Evolutionary conservation across 176 grass and related monocot genomes (phyloP).

Genomic region (Bonia amplexicaulis): DNA sequence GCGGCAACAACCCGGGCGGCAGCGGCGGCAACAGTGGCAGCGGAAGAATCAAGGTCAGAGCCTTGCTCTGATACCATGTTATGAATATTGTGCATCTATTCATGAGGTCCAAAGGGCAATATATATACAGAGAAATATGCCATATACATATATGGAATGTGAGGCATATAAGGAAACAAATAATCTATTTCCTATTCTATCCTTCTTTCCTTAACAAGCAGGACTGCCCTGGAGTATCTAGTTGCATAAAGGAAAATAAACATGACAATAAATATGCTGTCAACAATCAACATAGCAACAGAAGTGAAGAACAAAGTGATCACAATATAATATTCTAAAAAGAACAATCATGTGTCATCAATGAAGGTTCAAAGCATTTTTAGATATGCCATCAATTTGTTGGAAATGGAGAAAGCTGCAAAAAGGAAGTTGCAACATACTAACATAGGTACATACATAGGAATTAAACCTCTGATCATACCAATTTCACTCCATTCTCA

Average conservation of each 20-base stretch:
- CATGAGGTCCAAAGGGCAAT: too few relatives aligned
- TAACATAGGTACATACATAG: background rate
- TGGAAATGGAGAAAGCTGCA: background rate
- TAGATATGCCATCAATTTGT: background rate
- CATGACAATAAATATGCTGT: conserved; percentile 7
- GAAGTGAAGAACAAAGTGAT: background rate
- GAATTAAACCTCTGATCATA: conserved; percentile 1
- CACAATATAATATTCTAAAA: background rate
- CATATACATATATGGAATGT: too few relatives aligned
- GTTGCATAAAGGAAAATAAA: conserved; percentile 23
- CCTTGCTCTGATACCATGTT: too few relatives aligned
- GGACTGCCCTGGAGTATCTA: conserved; percentile 56
- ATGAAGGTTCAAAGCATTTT: conserved; percentile 1
- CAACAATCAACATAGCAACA: conserved; percentile 4
- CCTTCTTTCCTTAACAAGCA: too few relatives aligned
- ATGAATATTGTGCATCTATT: too few relatives aligned
- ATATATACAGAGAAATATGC: too few relatives aligned
- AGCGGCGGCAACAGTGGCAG: too few relatives aligned
- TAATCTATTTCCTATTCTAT: too few relatives aligned
- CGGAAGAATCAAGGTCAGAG: too few relatives aligned
- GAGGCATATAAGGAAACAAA: too few relatives aligned
- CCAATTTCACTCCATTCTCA: background rate
- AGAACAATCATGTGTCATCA: background rate
- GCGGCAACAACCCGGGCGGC: too few relatives aligned
- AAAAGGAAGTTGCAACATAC: background rate